phyloP scores from a whole-genome alignment of 2,329 filamentous ascomycete species.

The Alternaria tenuissima region DNA sequence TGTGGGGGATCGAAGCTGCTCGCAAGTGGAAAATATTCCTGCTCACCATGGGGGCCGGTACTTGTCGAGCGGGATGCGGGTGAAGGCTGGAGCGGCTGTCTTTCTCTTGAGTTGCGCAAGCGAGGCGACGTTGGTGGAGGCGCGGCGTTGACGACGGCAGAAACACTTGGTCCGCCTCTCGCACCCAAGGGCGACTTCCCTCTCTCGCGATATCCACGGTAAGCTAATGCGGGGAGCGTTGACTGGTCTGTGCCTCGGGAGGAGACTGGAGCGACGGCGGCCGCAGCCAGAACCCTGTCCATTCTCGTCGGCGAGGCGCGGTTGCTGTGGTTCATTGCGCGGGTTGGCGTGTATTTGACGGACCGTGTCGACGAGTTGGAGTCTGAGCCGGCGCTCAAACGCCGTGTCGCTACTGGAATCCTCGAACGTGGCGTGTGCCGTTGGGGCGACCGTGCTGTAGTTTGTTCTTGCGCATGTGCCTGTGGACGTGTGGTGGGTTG shows the following conservation, averaged over 20 bases:
- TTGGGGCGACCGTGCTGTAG: constrained; percentile 23
- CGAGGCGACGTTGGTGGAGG: constrained; percentile 45
- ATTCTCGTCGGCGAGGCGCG: constrained; percentile 39
- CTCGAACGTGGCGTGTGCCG: constrained; percentile 42
- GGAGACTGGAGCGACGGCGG: constrained; percentile 8
- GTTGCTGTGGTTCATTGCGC: constrained; percentile 31
- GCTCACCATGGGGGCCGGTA: constrained; percentile 30
- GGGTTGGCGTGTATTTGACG: constrained; percentile 39
- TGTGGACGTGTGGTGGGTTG: constrained; percentile 16
- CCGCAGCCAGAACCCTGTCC: constrained; percentile 26
- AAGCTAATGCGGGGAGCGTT: constrained; percentile 39
- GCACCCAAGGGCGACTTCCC: constrained; percentile 40
- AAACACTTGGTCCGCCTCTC: constrained; percentile 35
- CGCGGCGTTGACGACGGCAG: constrained; percentile 42
- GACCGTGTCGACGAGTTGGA: constrained; percentile 48
- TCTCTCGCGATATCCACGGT: constrained; percentile 44
- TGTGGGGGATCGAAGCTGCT: constrained; percentile 22
- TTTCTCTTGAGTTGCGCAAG: constrained; percentile 46
- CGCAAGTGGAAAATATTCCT: constrained; percentile 35
- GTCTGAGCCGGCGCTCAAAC: constrained; percentile 46
- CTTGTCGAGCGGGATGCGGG: constrained; percentile 31
- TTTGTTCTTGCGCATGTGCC: constrained; percentile 20
- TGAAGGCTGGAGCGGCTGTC: constrained; percentile 39
- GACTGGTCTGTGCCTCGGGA: constrained; percentile 25
- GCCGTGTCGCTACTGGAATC: constrained; percentile 44